Evolutionary conservation across 2,329 filamentous ascomycete species (phyloP).

Genomic region (Hypoxylon sp.): DNA sequence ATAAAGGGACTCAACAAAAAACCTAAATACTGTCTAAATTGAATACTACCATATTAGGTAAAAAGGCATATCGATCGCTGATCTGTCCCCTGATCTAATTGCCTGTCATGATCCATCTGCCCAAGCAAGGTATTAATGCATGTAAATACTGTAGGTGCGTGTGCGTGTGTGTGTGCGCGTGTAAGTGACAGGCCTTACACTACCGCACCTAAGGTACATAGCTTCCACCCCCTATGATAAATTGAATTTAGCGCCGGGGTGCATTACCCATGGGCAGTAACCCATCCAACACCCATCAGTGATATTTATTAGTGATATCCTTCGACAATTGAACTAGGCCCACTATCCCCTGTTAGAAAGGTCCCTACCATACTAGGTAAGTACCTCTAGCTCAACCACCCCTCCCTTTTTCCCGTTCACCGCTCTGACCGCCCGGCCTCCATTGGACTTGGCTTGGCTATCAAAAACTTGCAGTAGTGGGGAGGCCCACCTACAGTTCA

Average conservation of each 20-base stretch:
- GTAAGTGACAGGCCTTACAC: constrained; percentile 3
- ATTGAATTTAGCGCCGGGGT: constrained; percentile 7
- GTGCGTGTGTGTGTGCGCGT: background rate
- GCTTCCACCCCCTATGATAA: constrained; percentile 3
- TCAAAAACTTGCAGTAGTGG: constrained; percentile 40
- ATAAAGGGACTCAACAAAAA: constrained; percentile 41
- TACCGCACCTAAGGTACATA: background rate
- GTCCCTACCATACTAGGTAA: constrained; percentile 31
- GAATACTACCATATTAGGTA: constrained; percentile 25
- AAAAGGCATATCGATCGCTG: constrained; percentile 37
- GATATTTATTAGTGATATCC: constrained; percentile 10
- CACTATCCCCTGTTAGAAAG: constrained; percentile 32
- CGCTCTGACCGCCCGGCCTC: constrained; percentile 44
- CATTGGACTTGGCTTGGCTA: constrained; percentile 34
- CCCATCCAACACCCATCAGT: background rate
- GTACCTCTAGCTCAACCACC: constrained; percentile 28
- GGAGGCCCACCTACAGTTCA: constrained; percentile 43
- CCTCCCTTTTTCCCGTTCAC: constrained; percentile 40
- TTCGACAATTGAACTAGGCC: constrained; percentile 4
- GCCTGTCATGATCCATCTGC: constrained; percentile 1
- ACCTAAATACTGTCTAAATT: constrained; percentile 13
- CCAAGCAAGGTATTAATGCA: constrained; percentile 21
- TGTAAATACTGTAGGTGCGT: constrained; percentile 1
- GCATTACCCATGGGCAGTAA: constrained; percentile 6
- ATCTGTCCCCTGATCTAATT: constrained; percentile 25